A percentile compares a stretch with the other conserved stretches of the same genome.
Conservation (phyloP, 2,329 filamentous ascomycete species). For the Stagonosporopsis chrysanthemi region DNA sequence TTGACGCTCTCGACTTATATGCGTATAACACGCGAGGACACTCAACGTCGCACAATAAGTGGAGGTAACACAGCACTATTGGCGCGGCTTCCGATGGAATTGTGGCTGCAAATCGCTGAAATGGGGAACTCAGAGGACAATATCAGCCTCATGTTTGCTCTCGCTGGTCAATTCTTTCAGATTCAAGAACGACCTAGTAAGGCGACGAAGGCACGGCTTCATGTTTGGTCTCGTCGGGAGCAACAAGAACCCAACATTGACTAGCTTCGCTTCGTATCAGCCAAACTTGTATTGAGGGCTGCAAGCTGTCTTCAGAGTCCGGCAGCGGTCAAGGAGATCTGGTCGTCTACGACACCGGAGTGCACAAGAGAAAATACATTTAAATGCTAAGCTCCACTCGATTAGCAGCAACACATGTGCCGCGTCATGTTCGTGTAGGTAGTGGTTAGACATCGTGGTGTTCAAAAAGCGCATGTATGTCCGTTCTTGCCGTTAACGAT, state of each 20-base stretch:
- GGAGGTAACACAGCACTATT: conserved; percentile 9
- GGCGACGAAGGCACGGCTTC: conserved; percentile 22
- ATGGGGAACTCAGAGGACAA: conserved; percentile 48
- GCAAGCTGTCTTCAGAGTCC: background rate
- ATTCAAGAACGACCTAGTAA: conserved; percentile 21
- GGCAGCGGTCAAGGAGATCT: background rate
- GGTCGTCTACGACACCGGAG: background rate
- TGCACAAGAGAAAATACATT: background rate
- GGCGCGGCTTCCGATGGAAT: conserved; percentile 49
- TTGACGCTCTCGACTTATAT: conserved; percentile 36
- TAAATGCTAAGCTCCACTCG: background rate
- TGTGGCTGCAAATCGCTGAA: conserved; percentile 51
- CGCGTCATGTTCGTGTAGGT: background rate
- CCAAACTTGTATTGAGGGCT: background rate
- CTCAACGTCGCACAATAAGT: background rate
- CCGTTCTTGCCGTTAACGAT: conserved; percentile 9
- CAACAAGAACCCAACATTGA: conserved; percentile 1
- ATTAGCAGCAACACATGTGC: background rate
- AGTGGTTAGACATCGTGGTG: background rate
- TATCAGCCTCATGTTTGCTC: conserved; percentile 49
- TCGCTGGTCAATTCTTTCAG: conserved; percentile 29
- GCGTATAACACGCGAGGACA: conserved; percentile 30
- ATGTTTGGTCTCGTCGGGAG: conserved; percentile 27
- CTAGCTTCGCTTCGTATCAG: background rate
- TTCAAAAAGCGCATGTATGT: background rate